Evolutionary conservation across 2,329 filamentous ascomycete species (phyloP).

Genomic region (Alternaria dauci): DNA sequence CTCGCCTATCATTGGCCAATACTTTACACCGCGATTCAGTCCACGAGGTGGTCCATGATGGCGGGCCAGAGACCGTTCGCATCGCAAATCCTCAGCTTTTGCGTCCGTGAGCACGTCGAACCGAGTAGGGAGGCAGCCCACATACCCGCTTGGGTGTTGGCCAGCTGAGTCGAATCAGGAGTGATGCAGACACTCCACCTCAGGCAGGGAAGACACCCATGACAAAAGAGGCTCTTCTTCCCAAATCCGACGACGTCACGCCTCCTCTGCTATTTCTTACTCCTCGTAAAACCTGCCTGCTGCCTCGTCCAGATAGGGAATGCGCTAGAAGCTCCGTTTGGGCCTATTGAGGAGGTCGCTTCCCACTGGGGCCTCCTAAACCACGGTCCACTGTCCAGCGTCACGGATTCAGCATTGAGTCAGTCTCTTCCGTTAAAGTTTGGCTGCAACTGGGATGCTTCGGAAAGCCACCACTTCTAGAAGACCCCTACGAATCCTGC

Average conservation of each 20-base stretch:
- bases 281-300: conserved; percentile 4
- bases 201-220: conserved; percentile 3
- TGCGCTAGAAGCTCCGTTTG: conserved; percentile 33
- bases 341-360: conserved; percentile 14
- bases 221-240: neutral
- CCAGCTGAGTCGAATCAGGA: conserved; percentile 19
- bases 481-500: conserved; percentile 3
- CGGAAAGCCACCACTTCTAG: conserved; percentile 13
- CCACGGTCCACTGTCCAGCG: conserved; percentile 17
- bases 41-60: conserved; percentile 14
- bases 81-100: conserved; percentile 21
- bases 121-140: conserved; percentile 16
- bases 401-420: conserved; percentile 22
- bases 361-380: conserved; percentile 12
- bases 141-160: conserved; percentile 4
- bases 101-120: conserved; percentile 14
- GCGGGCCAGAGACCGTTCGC: conserved; percentile 31
- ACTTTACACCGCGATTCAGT: conserved; percentile 24
- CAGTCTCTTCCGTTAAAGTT: conserved; percentile 27
- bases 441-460: conserved; percentile 21
- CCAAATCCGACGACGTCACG: neutral
- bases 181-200: conserved; percentile 6
- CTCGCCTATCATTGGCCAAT: conserved; percentile 22
- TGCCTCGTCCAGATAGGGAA: conserved; percentile 21
- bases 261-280: conserved; percentile 12